Percentiles rank a stretch among this genome's conserved stretches.
Evolutionary conservation across 148 eudicot species (phyloP).

Genomic region (Rhododendron williamsianum): DNA sequence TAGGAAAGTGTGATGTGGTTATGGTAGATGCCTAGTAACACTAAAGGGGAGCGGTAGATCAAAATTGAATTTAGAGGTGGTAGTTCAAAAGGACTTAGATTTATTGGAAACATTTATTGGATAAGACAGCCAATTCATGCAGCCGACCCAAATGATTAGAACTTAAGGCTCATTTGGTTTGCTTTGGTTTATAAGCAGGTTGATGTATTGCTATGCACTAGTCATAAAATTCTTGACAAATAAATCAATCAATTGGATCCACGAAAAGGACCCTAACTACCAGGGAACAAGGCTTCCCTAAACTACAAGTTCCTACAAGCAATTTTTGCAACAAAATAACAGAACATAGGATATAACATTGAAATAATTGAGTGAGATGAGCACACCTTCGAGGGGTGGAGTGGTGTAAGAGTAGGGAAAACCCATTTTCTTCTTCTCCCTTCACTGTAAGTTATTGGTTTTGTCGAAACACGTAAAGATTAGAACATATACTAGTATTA

Average conservation of each 20-base stretch:
- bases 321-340: not conserved
- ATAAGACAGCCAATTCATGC: not conserved
- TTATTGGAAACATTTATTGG: not conserved
- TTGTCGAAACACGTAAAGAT: not conserved
- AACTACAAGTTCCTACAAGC: not conserved
- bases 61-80: not conserved
- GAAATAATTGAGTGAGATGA: not conserved
- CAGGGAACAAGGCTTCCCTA: not conserved
- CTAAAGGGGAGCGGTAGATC: not conserved
- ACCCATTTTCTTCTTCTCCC: conserved; percentile 98
- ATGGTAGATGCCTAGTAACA: not conserved
- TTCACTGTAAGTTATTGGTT: conserved; percentile 49
- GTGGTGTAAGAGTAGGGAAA: conserved; percentile 67
- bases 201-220: not conserved
- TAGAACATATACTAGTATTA: conserved; percentile 4
- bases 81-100: not conserved
- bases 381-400: conserved; percentile 44
- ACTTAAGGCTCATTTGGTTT: not conserved
- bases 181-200: not conserved
- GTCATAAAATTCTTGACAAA: not conserved
- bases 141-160: not conserved
- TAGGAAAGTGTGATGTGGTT: not conserved
- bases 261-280: not conserved
- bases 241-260: not conserved
- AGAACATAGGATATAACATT: conserved; percentile 5